Base-by-base conservation (phyloP, 2,329 filamentous ascomycete species). In the Capronia epimyces region DNA sequence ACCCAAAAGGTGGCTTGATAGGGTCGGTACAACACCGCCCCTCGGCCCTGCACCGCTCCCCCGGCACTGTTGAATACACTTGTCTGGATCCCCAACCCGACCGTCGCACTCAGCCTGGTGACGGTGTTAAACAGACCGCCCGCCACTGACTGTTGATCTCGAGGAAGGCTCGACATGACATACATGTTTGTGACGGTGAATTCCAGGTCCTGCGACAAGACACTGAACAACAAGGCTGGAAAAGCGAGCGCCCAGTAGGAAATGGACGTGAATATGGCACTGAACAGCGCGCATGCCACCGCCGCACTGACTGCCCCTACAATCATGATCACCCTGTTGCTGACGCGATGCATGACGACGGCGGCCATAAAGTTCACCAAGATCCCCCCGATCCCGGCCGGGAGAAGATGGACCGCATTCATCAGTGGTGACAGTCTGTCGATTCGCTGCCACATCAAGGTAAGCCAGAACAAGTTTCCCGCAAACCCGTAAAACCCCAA, bases 141-240 rank as follows among this genome's bases (percentile, higher is more conserved):
- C 0, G 82, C 82, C 12, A 86, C 75, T 0, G 79, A 81, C 59
- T 87, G 81, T 57, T 84, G 78, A n/a, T 77, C 71, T 1, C 70
- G 65, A 0, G 81, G 80, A 46, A 86, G 75, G 0, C 79, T 79
- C 3, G 79, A 81, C 73, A 85, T 79, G 47, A 86, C 82, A 57
- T 86, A 86, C 76, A 86, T 83, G 75, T 87, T 86, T 2, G 79
- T 77, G 18, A 86, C 82, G 53, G 85, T 84, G 65, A 86, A 86
- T 51, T 86, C 78, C 27, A 87, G 77, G 62, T 86, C 84, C 0
- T 82, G 82, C 1, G 83, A 83, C 3, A 84, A 69, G 1, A 86
- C 82, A 18, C 77, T 75, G 21, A 86, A 65, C 13, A 81, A 66
- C 32, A 85, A 66, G 0, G 75, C 75, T 0, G 82, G 81, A 62